Base-by-base conservation (phyloP, 1,284 basidiomycete species). In the Cutaneotrichosporon cavernicola region DNA sequence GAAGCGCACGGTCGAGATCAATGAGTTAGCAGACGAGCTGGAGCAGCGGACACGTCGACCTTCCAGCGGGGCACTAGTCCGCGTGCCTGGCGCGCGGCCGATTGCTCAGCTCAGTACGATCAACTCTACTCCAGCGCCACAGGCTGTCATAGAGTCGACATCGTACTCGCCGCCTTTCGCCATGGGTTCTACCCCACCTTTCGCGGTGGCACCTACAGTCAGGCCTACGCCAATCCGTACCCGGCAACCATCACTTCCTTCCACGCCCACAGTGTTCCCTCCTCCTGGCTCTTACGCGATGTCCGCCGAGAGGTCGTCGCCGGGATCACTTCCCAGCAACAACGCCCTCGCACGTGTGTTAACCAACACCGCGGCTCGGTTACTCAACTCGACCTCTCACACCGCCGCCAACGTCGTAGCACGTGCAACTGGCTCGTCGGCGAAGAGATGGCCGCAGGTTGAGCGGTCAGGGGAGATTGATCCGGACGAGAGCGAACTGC, bases 301-400 rank as follows among this genome's bases (percentile, higher is more conserved):
- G 32, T 65, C 66, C 62, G 36, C 60, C 5, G 65, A 66, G 26
- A 63, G 68, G 26, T 68, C 74, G 14, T 77, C 79, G 5, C 75
- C 79, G 0, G 70, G 73, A 4, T 71, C 74, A n/a, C 57, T 75
- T 21, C 65, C 65, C 2, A 69, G 75, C 47, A 72, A 74, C 10
- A 91, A 90, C 64, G 89, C 90, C 0, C 84, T 94, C 4, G 90
- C 92, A 58, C 87, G 92, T 11, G 95, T 92, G 0, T 83, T 97
- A 58, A 93, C 86, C 69, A 85, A 92, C 49, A 94, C 94, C 0
- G 90, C 90, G n/a, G 90, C 93, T 77, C 93, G 91, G 73, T 83
- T 97, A 5, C 94, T 96, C 71, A 92, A 92, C 2, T 84, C 86
- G 7, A 81, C 83, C 65, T 75, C 84, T 18, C 77, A 72, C 68